These are phyloP conservation scores for Phytophthora cactorum DNA, from an alignment of 352 stramenopile species.

Conservation along the genomic window DNA sequence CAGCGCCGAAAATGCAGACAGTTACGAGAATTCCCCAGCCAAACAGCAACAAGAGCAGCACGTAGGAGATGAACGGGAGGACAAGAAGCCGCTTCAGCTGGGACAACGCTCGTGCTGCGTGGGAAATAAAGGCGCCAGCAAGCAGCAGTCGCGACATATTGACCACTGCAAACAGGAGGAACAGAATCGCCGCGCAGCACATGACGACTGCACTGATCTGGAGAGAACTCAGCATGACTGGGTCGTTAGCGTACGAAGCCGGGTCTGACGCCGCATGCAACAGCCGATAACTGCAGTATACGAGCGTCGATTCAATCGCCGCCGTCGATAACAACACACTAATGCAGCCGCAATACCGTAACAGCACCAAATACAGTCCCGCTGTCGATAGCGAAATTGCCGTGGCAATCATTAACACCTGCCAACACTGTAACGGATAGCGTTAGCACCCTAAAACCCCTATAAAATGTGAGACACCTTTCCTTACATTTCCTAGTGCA, in stretches of 20 bases:
- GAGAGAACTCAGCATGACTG: constrained; percentile 70
- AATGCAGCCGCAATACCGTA: constrained; percentile 78
- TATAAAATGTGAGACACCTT: neutral
- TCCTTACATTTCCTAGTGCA: constrained; percentile 65
- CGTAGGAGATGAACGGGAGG: constrained; percentile 73
- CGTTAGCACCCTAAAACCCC: neutral
- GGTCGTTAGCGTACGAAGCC: constrained; percentile 61
- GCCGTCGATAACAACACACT: constrained; percentile 72
- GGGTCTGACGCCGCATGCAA: constrained; percentile 57
- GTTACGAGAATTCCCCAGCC: constrained; percentile 78
- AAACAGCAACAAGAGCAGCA: constrained; percentile 72
- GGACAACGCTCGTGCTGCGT: constrained; percentile 67
- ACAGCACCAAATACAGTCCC: constrained; percentile 67
- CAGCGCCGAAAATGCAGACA: constrained; percentile 78
- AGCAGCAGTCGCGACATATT: constrained; percentile 73
- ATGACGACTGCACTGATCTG: constrained; percentile 66
- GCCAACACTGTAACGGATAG: constrained; percentile 56
- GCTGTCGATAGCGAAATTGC: constrained; percentile 64
- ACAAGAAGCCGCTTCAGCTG: constrained; percentile 73
- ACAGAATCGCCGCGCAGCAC: constrained; percentile 67
- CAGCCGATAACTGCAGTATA: constrained; percentile 69
- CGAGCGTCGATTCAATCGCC: constrained; percentile 65
- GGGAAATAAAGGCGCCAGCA: constrained; percentile 79
- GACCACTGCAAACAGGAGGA: constrained; percentile 65
- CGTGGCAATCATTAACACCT: constrained; percentile 66